A percentile compares a stretch with the other conserved stretches of the same genome.
These are phyloP conservation scores for Kodamaea fukazawae DNA, from an alignment of 805 yeast genomes.

Conservation along the genomic window DNA sequence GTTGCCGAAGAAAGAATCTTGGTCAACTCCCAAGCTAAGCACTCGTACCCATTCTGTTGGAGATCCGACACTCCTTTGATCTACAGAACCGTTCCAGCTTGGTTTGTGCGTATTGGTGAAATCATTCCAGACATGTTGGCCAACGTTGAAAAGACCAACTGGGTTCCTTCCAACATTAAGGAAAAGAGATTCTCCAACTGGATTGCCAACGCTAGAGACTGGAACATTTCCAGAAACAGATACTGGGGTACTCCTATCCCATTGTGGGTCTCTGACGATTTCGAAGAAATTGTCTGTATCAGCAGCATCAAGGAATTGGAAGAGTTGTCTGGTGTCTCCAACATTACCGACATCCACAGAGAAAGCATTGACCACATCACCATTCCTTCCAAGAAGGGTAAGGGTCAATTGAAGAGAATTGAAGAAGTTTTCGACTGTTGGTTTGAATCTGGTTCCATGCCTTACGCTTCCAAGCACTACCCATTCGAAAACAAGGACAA, in stretches of 20 bases:
- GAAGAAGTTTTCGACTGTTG: conserved; percentile 99
- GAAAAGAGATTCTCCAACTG: conserved; percentile 94
- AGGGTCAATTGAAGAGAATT: conserved; percentile 81
- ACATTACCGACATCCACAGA: conserved; percentile 90
- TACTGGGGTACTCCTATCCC: conserved; percentile 99
- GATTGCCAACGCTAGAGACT: conserved; percentile 98
- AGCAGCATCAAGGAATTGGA: conserved; percentile 88
- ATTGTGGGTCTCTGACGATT: conserved; percentile 93
- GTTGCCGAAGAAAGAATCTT: conserved; percentile 75
- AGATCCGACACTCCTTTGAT: conserved; percentile 97
- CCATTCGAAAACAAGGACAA: conserved; percentile 84
- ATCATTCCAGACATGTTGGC: conserved; percentile 85
- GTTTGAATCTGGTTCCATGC: conserved; percentile 99
- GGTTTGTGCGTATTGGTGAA: conserved; percentile 92
- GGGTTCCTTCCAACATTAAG: conserved; percentile 92
- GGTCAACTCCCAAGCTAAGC: conserved; percentile 79
- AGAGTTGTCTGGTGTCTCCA: conserved; percentile 75
- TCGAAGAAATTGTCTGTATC: conserved; percentile 86
- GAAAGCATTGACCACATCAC: conserved; percentile 88
- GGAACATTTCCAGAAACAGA: conserved; percentile 98
- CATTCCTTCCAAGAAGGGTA: conserved; percentile 88
- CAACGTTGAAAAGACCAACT: conserved; percentile 79
- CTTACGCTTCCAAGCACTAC: conserved; percentile 93
- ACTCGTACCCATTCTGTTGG: conserved; percentile 99
- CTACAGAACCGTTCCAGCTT: conserved; percentile 96